Conservation (phyloP, 2,329 filamentous ascomycete genomes). For the Scytalidium sp. region DNA sequence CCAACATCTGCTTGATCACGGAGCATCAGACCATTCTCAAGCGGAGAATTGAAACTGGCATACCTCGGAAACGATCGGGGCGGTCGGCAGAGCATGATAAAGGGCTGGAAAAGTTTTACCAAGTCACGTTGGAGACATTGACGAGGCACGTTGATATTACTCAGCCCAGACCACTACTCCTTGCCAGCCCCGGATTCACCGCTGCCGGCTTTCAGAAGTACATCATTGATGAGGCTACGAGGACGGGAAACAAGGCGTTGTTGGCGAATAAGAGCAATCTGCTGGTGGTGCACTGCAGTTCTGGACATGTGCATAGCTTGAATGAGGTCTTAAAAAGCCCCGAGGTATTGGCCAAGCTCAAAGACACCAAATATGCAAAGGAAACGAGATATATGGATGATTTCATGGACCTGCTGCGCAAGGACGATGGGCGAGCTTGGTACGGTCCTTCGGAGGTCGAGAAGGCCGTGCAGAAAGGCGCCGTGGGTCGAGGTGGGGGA, state of each 20-base stretch:
- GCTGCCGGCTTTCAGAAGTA: conserved; percentile 78
- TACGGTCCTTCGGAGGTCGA: conserved; percentile 85
- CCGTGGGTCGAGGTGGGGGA: conserved; percentile 82
- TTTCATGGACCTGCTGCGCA: conserved; percentile 73
- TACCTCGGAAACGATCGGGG: conserved; percentile 66
- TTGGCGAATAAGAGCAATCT: conserved; percentile 60
- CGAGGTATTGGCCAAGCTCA: conserved; percentile 72
- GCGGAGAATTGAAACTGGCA: conserved; percentile 62
- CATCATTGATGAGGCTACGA: conserved; percentile 59
- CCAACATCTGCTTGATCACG: conserved; percentile 80
- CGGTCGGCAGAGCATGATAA: conserved; percentile 62
- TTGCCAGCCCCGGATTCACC: conserved; percentile 88
- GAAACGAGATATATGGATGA: conserved; percentile 84
- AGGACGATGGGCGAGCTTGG: conserved; percentile 85
- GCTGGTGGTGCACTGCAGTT: conserved; percentile 76
- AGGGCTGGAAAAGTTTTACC: conserved; percentile 74
- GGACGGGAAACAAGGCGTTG: conserved; percentile 66
- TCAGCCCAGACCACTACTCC: conserved; percentile 67
- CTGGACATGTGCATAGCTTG: conserved; percentile 82
- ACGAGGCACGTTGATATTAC: conserved; percentile 74
- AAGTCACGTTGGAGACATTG: conserved; percentile 71
- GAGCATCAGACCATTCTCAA: conserved; percentile 76
- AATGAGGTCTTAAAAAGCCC: conserved; percentile 83
- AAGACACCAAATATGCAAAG: conserved; percentile 82
- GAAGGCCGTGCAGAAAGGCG: conserved; percentile 79